Conservation (phyloP, 1,284 basidiomycete genomes). For the Ceratobasidium sp. region DNA sequence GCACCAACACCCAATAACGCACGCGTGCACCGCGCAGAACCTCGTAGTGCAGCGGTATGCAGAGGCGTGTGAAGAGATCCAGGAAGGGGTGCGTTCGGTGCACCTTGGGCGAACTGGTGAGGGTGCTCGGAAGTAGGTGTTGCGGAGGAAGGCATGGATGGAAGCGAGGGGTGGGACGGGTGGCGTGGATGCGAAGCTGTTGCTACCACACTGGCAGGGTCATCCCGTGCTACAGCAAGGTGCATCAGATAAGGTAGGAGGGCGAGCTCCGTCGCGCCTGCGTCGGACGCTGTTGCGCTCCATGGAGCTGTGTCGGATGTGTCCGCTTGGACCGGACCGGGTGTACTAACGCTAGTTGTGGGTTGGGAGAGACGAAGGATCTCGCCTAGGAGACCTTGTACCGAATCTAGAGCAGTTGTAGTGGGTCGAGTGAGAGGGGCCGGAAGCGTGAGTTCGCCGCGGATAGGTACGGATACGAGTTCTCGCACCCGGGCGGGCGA, state of each 20-base stretch:
- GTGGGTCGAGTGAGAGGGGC: slow-evolving; percentile 58
- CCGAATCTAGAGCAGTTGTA: slow-evolving; percentile 67
- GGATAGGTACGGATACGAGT: slow-evolving; percentile 82
- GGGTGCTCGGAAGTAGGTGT: slow-evolving; percentile 36
- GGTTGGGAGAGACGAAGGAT: slow-evolving; percentile 72
- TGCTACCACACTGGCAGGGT: slow-evolving; percentile 67
- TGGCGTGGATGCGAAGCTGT: slow-evolving; percentile 43
- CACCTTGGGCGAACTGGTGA: slow-evolving; percentile 41
- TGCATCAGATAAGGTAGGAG: slow-evolving; percentile 82
- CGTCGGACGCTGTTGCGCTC: slow-evolving; percentile 81
- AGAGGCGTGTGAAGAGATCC: slow-evolving; percentile 72
- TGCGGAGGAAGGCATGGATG: not conserved
- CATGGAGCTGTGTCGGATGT: slow-evolving; percentile 71
- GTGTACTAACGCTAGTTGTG: slow-evolving; percentile 54
- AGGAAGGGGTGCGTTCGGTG: slow-evolving; percentile 58
- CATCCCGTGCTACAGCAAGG: slow-evolving; percentile 78
- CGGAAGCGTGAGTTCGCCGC: slow-evolving; percentile 85
- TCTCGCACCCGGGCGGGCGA: slow-evolving; percentile 75
- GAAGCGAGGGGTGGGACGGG: not conserved
- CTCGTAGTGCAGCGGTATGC: slow-evolving; percentile 84
- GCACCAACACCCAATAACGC: slow-evolving; percentile 82
- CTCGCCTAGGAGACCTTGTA: slow-evolving; percentile 74
- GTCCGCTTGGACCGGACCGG: not conserved
- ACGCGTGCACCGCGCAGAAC: slow-evolving; percentile 68
- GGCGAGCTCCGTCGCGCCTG: slow-evolving; percentile 73